These are phyloP conservation scores for Eimeria sp. DNA, from an alignment of 169 alveolate genomes.

Conservation along the genomic window DNA sequence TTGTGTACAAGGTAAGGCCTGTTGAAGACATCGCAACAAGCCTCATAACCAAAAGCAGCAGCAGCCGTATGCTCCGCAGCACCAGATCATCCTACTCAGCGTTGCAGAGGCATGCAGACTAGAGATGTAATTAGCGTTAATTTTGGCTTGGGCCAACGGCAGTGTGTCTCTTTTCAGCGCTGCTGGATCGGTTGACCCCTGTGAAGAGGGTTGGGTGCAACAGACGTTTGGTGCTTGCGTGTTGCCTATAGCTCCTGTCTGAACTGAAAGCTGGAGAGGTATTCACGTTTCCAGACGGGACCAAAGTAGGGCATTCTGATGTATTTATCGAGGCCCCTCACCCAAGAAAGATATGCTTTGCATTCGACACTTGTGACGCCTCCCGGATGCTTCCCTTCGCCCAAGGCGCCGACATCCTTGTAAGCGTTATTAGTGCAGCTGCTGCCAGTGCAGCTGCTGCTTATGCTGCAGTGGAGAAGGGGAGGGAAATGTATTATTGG, in stretches of 20 bases:
- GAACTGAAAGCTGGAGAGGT: conserved; percentile 61
- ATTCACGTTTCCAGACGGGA: conserved; percentile 81
- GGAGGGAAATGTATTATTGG: not conserved
- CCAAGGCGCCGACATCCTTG: conserved; percentile 63
- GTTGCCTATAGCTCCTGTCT: conserved; percentile 59
- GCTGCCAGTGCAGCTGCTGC: not conserved
- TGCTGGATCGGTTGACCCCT: not conserved
- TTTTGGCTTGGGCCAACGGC: not conserved
- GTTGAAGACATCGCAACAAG: not conserved
- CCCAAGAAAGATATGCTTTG: conserved; percentile 77
- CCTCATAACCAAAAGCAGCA: not conserved
- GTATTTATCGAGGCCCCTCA: conserved; percentile 74
- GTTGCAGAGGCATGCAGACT: not conserved
- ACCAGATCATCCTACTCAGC: not conserved
- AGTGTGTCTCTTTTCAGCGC: not conserved
- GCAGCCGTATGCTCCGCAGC: not conserved
- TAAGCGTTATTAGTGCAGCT: conserved; percentile 26
- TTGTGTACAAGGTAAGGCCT: conserved; percentile 72
- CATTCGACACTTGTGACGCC: conserved; percentile 83
- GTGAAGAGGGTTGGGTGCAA: not conserved
- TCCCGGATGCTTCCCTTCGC: conserved; percentile 69
- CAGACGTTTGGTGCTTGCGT: not conserved
- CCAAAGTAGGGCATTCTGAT: conserved; percentile 44
- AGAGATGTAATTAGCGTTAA: not conserved
- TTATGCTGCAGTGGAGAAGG: not conserved